A percentile compares a stretch with the other conserved stretches of the same genome.
Evolutionary conservation across 176 grass and related monocot species (phyloP).

Genomic region (Dactylis glomerata): DNA sequence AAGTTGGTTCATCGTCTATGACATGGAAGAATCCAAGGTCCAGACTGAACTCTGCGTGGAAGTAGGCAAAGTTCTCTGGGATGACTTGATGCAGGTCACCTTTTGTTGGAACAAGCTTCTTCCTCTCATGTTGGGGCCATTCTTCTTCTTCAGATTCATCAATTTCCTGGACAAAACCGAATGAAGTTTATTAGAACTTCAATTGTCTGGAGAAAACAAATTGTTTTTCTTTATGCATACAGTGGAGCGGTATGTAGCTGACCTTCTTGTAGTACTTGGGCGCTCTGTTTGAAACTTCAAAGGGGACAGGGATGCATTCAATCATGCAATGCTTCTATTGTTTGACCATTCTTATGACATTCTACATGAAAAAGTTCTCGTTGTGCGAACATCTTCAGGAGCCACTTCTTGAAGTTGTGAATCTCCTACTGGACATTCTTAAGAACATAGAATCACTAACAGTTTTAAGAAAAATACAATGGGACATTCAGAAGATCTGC

Average conservation of each 20-base stretch:
- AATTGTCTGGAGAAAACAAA: neutral
- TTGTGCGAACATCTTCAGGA: slow-evolving; percentile 81
- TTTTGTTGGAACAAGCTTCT: too few species aligned
- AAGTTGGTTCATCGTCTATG: slow-evolving; percentile 88
- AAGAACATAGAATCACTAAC: slow-evolving; percentile 1
- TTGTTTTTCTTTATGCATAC: neutral
- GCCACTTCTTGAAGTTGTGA: slow-evolving; percentile 94
- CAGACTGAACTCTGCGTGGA: slow-evolving; percentile 84
- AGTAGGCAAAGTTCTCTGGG: slow-evolving; percentile 87
- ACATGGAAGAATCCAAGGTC: slow-evolving; percentile 85
- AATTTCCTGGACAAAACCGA: slow-evolving; percentile 54
- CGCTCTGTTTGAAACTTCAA: slow-evolving; percentile 56
- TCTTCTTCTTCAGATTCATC: slow-evolving; percentile 93
- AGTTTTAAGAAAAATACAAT: neutral
- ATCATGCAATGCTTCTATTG: slow-evolving; percentile 78
- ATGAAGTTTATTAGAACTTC: neutral
- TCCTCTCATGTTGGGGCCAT: too few species aligned
- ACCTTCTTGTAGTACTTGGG: slow-evolving; percentile 99
- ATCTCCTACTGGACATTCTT: slow-evolving; percentile 79
- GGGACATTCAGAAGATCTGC: neutral
- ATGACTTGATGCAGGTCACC: slow-evolving; percentile 74
- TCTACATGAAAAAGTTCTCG: slow-evolving; percentile 82
- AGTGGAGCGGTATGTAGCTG: neutral
- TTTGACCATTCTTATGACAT: slow-evolving; percentile 60
- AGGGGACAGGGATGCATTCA: slow-evolving; percentile 86